Evolutionary conservation across 1,284 basidiomycete genomes (phyloP).

Genomic region (Ceratobasidium sp.): DNA sequence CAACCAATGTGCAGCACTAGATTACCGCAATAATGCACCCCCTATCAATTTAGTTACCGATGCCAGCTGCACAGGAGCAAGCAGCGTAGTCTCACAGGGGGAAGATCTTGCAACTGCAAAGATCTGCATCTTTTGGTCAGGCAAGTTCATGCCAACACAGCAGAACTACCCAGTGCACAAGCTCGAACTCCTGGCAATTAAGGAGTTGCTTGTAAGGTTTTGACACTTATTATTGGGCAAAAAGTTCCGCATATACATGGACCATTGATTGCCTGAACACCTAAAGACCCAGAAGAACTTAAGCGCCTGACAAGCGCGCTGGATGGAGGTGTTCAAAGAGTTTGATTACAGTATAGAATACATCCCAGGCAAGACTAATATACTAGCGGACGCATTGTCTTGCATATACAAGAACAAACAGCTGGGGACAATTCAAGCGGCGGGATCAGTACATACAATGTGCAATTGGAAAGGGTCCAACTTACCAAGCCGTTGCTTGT

Average conservation of each 20-base stretch:
- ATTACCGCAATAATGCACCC: conserved; percentile 43
- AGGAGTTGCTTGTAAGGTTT: conserved; percentile 53
- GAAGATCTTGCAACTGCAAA: conserved; percentile 41
- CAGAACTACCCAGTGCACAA: conserved; percentile 54
- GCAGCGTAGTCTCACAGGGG: conserved; percentile 45
- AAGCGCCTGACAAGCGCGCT: conserved; percentile 47
- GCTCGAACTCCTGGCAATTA: conserved; percentile 51
- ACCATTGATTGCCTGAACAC: conserved; percentile 49
- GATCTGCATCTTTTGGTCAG: conserved; percentile 49
- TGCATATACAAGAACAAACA: conserved; percentile 49
- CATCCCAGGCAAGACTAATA: conserved; percentile 41
- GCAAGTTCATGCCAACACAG: conserved; percentile 50
- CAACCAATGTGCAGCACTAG: conserved; percentile 44
- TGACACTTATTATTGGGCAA: conserved; percentile 48
- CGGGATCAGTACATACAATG: conserved; percentile 45
- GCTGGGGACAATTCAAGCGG: conserved; percentile 44
- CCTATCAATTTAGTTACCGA: conserved; percentile 43
- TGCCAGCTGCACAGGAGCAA: conserved; percentile 43
- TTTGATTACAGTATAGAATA: conserved; percentile 48
- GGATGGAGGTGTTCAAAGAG: conserved; percentile 49
- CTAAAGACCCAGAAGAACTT: conserved; percentile 49
- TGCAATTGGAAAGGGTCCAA: neutral
- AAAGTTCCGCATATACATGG: conserved; percentile 48
- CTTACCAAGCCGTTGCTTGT: neutral
- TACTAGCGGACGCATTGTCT: conserved; percentile 49